A percentile compares a stretch with the other conserved stretches of the same genome.
phyloP scores from a whole-genome alignment of 352 stramenopile genomes.

The Blastocystis sp. region DNA sequence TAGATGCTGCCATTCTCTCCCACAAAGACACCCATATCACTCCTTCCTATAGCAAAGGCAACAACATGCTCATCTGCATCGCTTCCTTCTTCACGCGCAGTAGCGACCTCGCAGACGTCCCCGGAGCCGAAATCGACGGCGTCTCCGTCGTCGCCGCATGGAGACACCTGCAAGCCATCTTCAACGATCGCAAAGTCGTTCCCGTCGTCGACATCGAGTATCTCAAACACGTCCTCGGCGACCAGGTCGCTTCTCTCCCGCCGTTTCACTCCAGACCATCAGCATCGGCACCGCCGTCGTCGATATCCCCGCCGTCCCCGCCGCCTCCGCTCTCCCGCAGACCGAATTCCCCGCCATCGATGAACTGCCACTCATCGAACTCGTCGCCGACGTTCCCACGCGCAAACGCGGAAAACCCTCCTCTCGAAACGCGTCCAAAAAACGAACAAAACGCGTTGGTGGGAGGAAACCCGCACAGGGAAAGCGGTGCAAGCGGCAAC shows the following conservation, averaged over 20 bases:
- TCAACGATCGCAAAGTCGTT: not conserved
- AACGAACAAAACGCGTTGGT: too few relatives aligned
- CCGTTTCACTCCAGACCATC: not conserved
- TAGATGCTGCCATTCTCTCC: not conserved
- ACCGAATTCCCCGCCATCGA: not conserved
- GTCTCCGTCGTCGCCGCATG: not conserved
- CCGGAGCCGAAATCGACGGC: not conserved
- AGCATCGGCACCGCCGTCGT: not conserved
- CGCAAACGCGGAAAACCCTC: too few relatives aligned
- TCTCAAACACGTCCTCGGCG: not conserved
- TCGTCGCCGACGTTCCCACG: not conserved
- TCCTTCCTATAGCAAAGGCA: conserved; percentile 24
- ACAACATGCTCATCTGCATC: conserved; percentile 53
- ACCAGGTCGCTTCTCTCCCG: not conserved
- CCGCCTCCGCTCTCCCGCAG: not conserved
- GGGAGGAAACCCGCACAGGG: too few relatives aligned
- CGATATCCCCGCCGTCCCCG: conserved; percentile 5
- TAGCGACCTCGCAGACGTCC: not conserved
- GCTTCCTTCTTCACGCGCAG: not conserved
- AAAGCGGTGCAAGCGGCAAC: too few relatives aligned
- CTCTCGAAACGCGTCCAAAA: too few relatives aligned
- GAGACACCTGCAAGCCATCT: not conserved
- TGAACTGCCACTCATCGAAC: not conserved
- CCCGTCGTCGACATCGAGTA: conserved; percentile 23
- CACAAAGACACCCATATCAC: not conserved